Evolutionary conservation across 225 moss, liverwort and hornwort species (phyloP), one percentile per base, ranked within the genome.

Genomic region (Rhytidiadelphus loreus): DNA sequence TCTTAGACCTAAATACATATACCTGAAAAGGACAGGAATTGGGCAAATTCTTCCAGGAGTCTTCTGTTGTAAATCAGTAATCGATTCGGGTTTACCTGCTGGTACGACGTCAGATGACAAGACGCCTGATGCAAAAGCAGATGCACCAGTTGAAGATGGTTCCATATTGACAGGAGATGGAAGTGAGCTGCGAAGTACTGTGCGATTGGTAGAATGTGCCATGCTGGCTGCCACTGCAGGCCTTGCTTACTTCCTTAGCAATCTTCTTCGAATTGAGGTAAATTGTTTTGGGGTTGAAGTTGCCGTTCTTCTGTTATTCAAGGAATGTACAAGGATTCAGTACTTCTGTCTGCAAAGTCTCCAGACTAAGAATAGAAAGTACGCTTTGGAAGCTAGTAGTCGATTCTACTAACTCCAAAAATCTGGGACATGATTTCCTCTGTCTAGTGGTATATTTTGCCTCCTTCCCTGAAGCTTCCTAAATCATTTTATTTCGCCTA

Each of bases 221-320:
- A 97, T 99, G 96, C 92, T 99, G 78, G 96, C 99, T n/a, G 97
- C 99, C 70, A 95, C 97, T 83, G 97, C 97, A 76, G 99, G 97
- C 87, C 96, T 99, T 73, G 97, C 96, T 70, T 99, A 93, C 89
- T 96, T 99, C 88, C 96, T 99, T 43, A 99, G 97, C 90, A 96
- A 96, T 92, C 95, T 99, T 79, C 95, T 99, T 85, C 96, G 96
- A 80, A 90, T 99, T 76, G 99, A 97, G 96, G 94, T 95, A 66
- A 83, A n/a, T 52, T 80, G 33, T 53, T 70, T 80, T 39, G 85
- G 58, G 21, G 33, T 84, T 80, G 52, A 52, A 66, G 60, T 59
- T 85, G 33, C 28, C 37, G 50, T 63, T 87, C 66, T 33, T 52
- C 50, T 75, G 58, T 80, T n/a, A 13, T 48, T 16, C 18, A 58